Percentiles rank a stretch among this genome's conserved stretches.
These are phyloP conservation scores for Aspergillus haitiensis DNA, from an alignment of 495 filamentous ascomycete genomes.

Conservation along the genomic window DNA sequence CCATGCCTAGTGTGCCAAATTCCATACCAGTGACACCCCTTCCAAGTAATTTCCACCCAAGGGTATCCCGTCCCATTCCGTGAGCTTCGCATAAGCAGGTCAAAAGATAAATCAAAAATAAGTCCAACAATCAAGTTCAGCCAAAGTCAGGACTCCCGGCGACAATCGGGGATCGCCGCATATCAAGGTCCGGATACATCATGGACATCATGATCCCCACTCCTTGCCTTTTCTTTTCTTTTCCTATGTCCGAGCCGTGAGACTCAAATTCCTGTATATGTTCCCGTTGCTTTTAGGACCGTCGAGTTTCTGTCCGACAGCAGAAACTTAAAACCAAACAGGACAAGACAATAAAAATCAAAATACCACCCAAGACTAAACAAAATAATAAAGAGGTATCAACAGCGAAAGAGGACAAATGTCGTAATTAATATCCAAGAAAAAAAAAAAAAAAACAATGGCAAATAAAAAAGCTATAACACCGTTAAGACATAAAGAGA, in stretches of 20 bases:
- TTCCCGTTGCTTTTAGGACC: slow-evolving; percentile 14
- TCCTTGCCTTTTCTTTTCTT: background rate
- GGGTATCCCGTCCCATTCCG: background rate
- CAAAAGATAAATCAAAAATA: background rate
- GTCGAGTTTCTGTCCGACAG: slow-evolving; percentile 7
- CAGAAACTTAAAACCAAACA: background rate
- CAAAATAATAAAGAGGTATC: slow-evolving; percentile 25
- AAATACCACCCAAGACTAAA: background rate
- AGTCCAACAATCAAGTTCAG: background rate
- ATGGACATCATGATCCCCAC: background rate
- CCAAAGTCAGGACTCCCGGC: background rate
- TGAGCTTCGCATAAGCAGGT: background rate
- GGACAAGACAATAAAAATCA: slow-evolving; percentile 21
- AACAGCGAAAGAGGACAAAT: slow-evolving; percentile 14
- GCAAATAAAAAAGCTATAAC: slow-evolving; percentile 11
- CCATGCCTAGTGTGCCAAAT: background rate
- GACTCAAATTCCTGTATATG: slow-evolving; percentile 17
- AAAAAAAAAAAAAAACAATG: background rate
- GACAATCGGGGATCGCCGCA: background rate
- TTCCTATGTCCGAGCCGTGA: slow-evolving; percentile 18
- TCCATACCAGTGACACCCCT: slow-evolving; percentile 1
- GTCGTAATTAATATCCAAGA: slow-evolving; percentile 6
- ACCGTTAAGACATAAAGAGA: slow-evolving; percentile 21
- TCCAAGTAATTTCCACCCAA: background rate
- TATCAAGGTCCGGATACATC: slow-evolving; percentile 1